Conservation (phyloP, 768 basidiomycete genomes). For the Sutorius australiensis region DNA sequence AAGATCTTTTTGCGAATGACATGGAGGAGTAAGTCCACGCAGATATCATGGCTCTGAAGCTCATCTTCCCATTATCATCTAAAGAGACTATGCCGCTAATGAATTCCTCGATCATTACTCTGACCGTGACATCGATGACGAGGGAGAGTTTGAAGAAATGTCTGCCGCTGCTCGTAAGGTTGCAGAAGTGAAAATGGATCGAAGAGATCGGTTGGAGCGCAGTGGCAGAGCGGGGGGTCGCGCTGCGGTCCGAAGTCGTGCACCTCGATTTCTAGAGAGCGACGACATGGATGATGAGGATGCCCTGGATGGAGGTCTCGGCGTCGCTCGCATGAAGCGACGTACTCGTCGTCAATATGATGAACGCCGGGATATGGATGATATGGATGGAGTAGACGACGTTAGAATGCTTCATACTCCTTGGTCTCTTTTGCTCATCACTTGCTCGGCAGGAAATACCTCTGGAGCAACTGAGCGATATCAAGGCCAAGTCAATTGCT, state of each 20-base stretch:
- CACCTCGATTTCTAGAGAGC: constrained; percentile 83
- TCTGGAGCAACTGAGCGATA: constrained; percentile 92
- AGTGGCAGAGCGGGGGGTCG: constrained; percentile 65
- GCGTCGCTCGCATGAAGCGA: constrained; percentile 68
- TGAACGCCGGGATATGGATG: constrained; percentile 85
- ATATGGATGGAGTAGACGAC: constrained; percentile 85
- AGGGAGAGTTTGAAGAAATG: constrained; percentile 63
- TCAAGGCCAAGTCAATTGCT: constrained; percentile 94
- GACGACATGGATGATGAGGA: constrained; percentile 78
- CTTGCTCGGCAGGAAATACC: constrained; percentile 71
- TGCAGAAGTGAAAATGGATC: constrained; percentile 84
- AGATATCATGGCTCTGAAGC: constrained; percentile 2
- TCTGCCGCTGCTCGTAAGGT: constrained; percentile 68
- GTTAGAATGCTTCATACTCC: constrained; percentile 40
- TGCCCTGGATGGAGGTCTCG: constrained; percentile 62
- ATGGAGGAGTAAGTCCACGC: constrained; percentile 58
- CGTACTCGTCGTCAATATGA: constrained; percentile 91
- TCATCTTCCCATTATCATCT: constrained; percentile 4
- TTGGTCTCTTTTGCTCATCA: constrained; percentile 13
- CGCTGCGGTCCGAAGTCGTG: constrained; percentile 74
- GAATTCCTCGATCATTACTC: constrained; percentile 83
- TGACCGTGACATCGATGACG: constrained; percentile 82
- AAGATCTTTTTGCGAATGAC: constrained; percentile 87
- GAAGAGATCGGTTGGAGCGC: constrained; percentile 75
- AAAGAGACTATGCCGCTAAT: constrained; percentile 84